Percentiles rank a stretch among this genome's conserved stretches.
phyloP scores from a whole-genome alignment of 176 grass and related monocot genomes.

The Raddia distichophylla region DNA sequence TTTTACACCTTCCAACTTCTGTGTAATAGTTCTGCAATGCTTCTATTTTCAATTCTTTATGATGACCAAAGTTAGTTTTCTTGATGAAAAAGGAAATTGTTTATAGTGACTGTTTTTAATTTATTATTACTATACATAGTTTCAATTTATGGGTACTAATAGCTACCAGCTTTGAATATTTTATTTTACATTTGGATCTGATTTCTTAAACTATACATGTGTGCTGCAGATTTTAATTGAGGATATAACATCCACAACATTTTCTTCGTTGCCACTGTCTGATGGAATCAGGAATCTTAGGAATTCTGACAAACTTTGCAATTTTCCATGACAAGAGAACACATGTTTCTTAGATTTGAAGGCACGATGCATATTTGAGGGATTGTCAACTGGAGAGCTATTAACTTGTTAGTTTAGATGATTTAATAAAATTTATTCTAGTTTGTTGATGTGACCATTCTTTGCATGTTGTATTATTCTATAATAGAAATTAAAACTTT shows the following conservation, averaged over 20 bases:
- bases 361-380: conserved; percentile 24
- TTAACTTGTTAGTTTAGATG: conserved; percentile 34
- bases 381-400: conserved; percentile 18
- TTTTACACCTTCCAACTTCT: not conserved
- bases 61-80: conserved; percentile 11
- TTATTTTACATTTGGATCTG: conserved; percentile 11
- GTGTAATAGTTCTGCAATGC: not conserved
- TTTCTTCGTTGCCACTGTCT: conserved; percentile 21
- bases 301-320: conserved; percentile 6
- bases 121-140: not conserved
- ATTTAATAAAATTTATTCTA: conserved; percentile 24
- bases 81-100: conserved; percentile 13
- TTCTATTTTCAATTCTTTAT: not conserved
- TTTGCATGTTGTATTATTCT: conserved; percentile 26
- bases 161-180: not conserved
- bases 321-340: not conserved
- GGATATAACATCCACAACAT: conserved; percentile 1
- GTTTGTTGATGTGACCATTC: conserved; percentile 6
- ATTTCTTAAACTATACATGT: conserved; percentile 7
- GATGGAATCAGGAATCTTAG: conserved; percentile 30
- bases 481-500: conserved; percentile 23
- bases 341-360: conserved; percentile 24
- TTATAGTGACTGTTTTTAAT: conserved; percentile 17
- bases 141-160: conserved; percentile 15
- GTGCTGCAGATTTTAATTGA: conserved; percentile 37